These are phyloP conservation scores for Fusarium sp. DNA, from an alignment of 2,329 filamentous ascomycete genomes.

Conservation along the genomic window DNA sequence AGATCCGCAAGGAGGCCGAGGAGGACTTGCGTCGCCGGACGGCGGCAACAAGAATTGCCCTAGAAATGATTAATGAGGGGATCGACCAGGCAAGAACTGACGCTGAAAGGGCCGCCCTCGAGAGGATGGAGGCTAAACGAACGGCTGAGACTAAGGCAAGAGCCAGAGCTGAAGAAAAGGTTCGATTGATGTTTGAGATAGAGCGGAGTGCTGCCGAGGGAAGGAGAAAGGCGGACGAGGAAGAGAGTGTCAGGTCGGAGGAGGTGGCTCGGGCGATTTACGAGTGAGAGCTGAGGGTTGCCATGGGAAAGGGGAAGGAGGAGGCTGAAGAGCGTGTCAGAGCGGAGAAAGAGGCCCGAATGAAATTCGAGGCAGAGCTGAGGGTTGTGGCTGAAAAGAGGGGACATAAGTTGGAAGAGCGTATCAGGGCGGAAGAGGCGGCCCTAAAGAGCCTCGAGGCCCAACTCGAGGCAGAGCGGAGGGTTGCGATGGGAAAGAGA, in stretches of 20 bases:
- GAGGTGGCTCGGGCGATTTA: too few relatives aligned
- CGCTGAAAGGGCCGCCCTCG: not conserved
- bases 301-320: too few relatives aligned
- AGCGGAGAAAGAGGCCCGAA: not conserved
- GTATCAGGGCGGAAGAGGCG: too few relatives aligned
- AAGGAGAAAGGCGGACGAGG: not conserved
- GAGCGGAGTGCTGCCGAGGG: too few relatives aligned
- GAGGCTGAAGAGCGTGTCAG: too few relatives aligned
- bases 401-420: too few relatives aligned
- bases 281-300: too few relatives aligned
- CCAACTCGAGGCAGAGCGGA: too few relatives aligned
- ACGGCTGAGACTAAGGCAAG: conserved; percentile 24
- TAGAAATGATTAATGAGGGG: not conserved
- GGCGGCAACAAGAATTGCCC: not conserved
- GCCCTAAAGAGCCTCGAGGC: not conserved
- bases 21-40: not conserved
- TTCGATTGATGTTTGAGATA: conserved; percentile 55
- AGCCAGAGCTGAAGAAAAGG: conserved; percentile 56
- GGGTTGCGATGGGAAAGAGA: not conserved
- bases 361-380: too few relatives aligned
- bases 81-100: not conserved
- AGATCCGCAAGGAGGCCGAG: conserved; percentile 21
- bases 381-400: too few relatives aligned
- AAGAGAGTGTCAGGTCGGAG: not conserved
- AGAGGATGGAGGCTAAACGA: not conserved